A percentile compares a stretch with the other conserved stretches of the same genome.
Conservation (phyloP, 2,329 filamentous ascomycete species). For the Paraphoma chrysanthemicola region DNA sequence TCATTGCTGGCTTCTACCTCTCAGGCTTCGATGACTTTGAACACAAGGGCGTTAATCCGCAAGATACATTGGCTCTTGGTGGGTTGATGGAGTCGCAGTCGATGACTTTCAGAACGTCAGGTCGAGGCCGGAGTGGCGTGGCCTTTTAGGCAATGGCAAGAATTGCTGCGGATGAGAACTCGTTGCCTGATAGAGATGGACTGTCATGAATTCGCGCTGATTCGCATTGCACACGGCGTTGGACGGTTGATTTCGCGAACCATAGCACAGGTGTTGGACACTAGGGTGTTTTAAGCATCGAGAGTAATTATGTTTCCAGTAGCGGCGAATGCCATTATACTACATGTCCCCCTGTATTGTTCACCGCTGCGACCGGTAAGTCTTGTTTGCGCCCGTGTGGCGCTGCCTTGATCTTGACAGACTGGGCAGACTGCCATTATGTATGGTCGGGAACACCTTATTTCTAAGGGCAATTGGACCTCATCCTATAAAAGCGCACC, state of each 20-base stretch:
- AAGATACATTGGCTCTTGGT: slow-evolving; percentile 45
- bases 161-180: neutral
- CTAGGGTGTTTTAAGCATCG: neutral
- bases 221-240: slow-evolving; percentile 3
- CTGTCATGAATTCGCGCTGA: neutral
- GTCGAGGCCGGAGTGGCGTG: slow-evolving; percentile 28
- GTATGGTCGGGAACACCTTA: too few relatives aligned
- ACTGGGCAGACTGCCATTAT: too few relatives aligned
- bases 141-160: slow-evolving; percentile 27
- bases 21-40: slow-evolving; percentile 69
- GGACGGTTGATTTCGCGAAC: neutral
- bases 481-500: too few relatives aligned
- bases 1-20: slow-evolving; percentile 90
- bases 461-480: too few relatives aligned
- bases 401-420: too few relatives aligned
- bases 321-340: neutral
- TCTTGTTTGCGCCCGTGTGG: too few relatives aligned
- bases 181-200: neutral
- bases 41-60: slow-evolving; percentile 41
- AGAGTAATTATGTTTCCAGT: neutral
- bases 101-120: slow-evolving; percentile 44
- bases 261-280: slow-evolving; percentile 2
- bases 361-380: too few relatives aligned
- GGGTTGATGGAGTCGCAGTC: slow-evolving; percentile 38
- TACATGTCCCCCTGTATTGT: neutral